phyloP scores from a whole-genome alignment of 2,329 filamentous ascomycete genomes.

The Myrmaecium sp. region DNA sequence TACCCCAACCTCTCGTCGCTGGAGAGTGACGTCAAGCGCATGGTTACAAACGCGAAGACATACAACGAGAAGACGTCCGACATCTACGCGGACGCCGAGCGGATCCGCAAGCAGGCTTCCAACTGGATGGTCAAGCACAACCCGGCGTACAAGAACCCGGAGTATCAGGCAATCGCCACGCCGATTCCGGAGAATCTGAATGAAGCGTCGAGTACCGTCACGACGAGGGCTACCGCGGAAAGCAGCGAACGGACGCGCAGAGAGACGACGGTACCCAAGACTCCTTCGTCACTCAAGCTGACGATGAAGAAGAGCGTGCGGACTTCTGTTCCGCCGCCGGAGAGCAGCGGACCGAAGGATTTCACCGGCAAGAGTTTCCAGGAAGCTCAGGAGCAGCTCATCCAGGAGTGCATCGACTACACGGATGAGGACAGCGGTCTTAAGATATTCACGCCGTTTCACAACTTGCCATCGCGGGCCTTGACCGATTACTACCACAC shows the following conservation, averaged over 20 bases:
- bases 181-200: conserved; percentile 44
- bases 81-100: conserved; percentile 69
- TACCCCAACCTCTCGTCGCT: conserved; percentile 57
- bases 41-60: conserved; percentile 75
- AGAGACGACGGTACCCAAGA: not conserved
- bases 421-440: conserved; percentile 30
- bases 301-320: too few species aligned
- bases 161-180: conserved; percentile 57
- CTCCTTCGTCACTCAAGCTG: not conserved
- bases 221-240: conserved; percentile 5
- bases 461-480: conserved; percentile 57
- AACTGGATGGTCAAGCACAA: conserved; percentile 81
- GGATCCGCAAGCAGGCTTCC: conserved; percentile 68
- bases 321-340: too few species aligned
- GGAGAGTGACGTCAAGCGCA: conserved; percentile 73
- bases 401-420: conserved; percentile 53
- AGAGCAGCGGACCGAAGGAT: too few species aligned
- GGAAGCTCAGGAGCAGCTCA: conserved; percentile 70
- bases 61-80: conserved; percentile 59
- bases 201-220: conserved; percentile 12
- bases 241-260: conserved; percentile 5
- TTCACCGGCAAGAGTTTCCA: conserved; percentile 66
- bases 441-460: conserved; percentile 56
- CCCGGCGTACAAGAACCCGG: conserved; percentile 55
- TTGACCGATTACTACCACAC: conserved; percentile 76